phyloP scores from a whole-genome alignment of 2,329 filamentous ascomycete genomes.

The Aureobasidium subglaciale region DNA sequence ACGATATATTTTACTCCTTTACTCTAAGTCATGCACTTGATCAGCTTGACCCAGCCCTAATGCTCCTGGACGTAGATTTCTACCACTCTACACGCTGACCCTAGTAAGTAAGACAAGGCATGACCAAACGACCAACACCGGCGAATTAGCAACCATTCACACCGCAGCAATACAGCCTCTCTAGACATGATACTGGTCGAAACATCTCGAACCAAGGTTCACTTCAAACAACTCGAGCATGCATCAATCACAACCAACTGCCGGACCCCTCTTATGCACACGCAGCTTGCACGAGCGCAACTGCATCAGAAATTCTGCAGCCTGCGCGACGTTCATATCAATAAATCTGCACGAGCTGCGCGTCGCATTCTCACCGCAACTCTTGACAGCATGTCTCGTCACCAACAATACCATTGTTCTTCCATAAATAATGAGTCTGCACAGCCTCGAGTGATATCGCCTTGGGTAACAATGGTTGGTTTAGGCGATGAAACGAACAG shows the following conservation, averaged over 20 bases:
- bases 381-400: background rate
- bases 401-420: background rate
- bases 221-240: too few relatives aligned
- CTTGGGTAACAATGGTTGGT: background rate
- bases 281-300: conserved; percentile 1
- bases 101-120: background rate
- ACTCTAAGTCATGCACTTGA: too few relatives aligned
- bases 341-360: conserved; percentile 1
- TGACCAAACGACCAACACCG: background rate
- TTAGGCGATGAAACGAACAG: background rate
- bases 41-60: too few relatives aligned
- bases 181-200: background rate
- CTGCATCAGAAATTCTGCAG: background rate
- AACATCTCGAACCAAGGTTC: conserved; percentile 1
- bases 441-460: background rate
- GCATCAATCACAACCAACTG: too few relatives aligned
- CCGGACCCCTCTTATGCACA: background rate
- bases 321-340: background rate
- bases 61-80: too few relatives aligned
- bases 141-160: background rate
- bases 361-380: background rate
- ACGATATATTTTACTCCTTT: too few relatives aligned
- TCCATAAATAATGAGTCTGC: background rate
- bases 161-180: background rate
- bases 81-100: background rate